Conservation (phyloP, 1,284 basidiomycete genomes). For the Amylostereum areolatum region DNA sequence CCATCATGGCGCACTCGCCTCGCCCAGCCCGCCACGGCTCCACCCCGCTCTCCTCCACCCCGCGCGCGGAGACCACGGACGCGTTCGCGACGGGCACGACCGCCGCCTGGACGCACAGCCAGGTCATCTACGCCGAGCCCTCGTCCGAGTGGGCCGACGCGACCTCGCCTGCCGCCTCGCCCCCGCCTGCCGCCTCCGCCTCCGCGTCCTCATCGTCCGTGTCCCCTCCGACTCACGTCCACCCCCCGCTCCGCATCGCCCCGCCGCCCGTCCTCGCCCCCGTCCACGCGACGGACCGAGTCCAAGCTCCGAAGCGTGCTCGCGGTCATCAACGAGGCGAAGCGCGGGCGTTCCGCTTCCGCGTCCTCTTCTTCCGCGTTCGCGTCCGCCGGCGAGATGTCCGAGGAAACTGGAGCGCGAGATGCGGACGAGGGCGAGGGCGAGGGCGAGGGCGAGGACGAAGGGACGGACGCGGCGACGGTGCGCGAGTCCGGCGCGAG, state of each 20-base stretch:
- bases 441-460: neutral
- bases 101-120: constrained; percentile 28
- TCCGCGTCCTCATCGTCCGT: too few species aligned
- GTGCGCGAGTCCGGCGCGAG: neutral
- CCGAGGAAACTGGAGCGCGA: neutral
- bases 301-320: constrained; percentile 64
- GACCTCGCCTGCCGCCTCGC: constrained; percentile 27
- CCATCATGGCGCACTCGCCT: constrained; percentile 62
- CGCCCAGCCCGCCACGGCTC: too few species aligned
- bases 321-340: constrained; percentile 56
- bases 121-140: constrained; percentile 36
- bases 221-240: constrained; percentile 26
- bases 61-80: too few species aligned
- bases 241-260: constrained; percentile 40
- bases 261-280: constrained; percentile 32
- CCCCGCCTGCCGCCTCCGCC: too few species aligned
- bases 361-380: neutral
- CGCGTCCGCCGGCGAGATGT: neutral
- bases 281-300: constrained; percentile 48
- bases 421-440: neutral
- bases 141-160: constrained; percentile 51
- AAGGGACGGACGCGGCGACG: neutral
- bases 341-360: too few species aligned
- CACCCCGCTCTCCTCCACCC: too few species aligned
- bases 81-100: too few species aligned